These are phyloP conservation scores for Chaetomiaceae sp. DNA, from an alignment of 2,329 filamentous ascomycete species.

Conservation along the genomic window DNA sequence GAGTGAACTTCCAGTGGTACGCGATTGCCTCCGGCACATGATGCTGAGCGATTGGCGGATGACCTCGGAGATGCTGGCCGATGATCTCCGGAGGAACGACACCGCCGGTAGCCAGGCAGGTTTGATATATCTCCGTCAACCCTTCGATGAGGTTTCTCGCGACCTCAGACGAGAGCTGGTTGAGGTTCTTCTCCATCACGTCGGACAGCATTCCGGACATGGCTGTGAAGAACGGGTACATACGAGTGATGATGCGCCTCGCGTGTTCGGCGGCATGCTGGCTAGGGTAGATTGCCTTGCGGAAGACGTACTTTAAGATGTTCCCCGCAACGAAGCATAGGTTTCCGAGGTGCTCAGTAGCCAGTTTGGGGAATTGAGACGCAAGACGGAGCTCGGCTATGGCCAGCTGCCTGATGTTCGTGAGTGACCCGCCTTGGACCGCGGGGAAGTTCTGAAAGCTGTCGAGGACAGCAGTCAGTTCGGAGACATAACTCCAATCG, in stretches of 20 bases:
- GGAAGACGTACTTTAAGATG: conserved; percentile 32
- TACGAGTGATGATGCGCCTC: conserved; percentile 14
- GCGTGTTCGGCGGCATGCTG: conserved; percentile 2
- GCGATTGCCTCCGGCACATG: conserved; percentile 49
- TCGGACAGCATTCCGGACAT: conserved; percentile 41
- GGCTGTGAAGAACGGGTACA: conserved; percentile 40
- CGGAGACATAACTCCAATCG: conserved; percentile 28
- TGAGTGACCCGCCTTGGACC: conserved; percentile 40
- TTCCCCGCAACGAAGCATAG: conserved; percentile 36
- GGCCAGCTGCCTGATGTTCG: conserved; percentile 41
- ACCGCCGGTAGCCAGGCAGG: conserved; percentile 37
- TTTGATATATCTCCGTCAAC: conserved; percentile 43
- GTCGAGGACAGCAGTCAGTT: conserved; percentile 40
- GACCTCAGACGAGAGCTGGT: conserved; percentile 45
- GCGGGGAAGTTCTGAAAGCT: conserved; percentile 38
- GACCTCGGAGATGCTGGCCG: conserved; percentile 30
- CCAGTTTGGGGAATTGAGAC: conserved; percentile 43
- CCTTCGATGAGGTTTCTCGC: conserved; percentile 37
- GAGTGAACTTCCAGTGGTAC: conserved; percentile 64
- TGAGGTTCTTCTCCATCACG: conserved; percentile 54
- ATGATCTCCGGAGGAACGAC: conserved; percentile 34
- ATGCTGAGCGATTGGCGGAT: conserved; percentile 37
- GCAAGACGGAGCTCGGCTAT: conserved; percentile 38
- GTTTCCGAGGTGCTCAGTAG: conserved; percentile 39
- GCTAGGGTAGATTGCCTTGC: conserved; percentile 21